phyloP scores from a whole-genome alignment of 2,329 filamentous ascomycete genomes.

The Trichoderma sp. region DNA sequence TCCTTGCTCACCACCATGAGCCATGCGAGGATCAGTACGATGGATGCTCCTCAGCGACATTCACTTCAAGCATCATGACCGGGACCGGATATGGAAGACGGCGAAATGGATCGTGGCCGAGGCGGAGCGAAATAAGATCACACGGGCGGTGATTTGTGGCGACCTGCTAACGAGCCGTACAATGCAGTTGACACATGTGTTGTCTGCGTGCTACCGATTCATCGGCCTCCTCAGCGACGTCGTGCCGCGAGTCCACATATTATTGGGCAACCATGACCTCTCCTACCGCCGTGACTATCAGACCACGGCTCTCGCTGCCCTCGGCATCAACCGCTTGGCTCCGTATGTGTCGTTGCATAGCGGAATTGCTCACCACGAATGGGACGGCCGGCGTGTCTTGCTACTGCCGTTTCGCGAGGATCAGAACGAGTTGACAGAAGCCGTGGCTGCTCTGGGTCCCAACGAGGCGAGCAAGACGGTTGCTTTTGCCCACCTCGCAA shows the following conservation, averaged over 20 bases:
- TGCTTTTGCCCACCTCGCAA: constrained; percentile 29
- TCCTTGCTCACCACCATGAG: neutral
- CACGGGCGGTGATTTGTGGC: constrained; percentile 27
- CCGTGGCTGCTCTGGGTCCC: constrained; percentile 21
- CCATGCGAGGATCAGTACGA: constrained; percentile 3
- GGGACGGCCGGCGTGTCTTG: constrained; percentile 27
- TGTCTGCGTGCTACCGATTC: constrained; percentile 27
- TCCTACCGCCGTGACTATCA: constrained; percentile 30
- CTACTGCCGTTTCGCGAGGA: constrained; percentile 29
- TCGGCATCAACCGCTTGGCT: constrained; percentile 25
- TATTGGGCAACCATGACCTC: constrained; percentile 32
- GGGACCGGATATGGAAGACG: constrained; percentile 25
- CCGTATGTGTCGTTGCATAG: constrained; percentile 26
- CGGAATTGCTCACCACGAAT: constrained; percentile 20
- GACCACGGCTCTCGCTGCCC: constrained; percentile 26
- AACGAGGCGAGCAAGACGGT: constrained; percentile 25
- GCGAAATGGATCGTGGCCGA: constrained; percentile 27
- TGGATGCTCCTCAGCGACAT: constrained; percentile 30
- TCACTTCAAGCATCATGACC: constrained; percentile 27
- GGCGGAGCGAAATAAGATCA: constrained; percentile 23
- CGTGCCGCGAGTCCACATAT: constrained; percentile 25
- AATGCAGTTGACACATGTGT: constrained; percentile 25
- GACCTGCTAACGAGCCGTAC: constrained; percentile 29
- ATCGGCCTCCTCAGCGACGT: constrained; percentile 24
- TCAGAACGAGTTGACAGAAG: constrained; percentile 25